Evolutionary conservation across 2,329 filamentous ascomycete species (phyloP), one percentile per base, ranked within the genome.

Genomic region (Proliferodiscus dingleyae): DNA sequence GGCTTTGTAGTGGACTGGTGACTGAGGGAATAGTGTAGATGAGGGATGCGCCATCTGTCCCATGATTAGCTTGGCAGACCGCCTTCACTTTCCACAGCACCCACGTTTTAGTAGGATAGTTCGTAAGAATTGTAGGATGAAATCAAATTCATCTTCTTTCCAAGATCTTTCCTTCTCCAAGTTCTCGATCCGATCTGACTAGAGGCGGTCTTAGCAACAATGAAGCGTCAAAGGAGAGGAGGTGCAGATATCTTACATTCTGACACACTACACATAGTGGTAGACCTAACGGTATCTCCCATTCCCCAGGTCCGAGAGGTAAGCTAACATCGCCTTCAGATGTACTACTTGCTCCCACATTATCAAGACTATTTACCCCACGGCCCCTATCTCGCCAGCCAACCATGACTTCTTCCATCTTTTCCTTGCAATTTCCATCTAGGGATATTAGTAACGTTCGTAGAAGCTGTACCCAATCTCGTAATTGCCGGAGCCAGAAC

Each of bases 101-200:
- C 67, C 69, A 90, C 89, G 80, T 72, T 90, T 91, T 52, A 98
- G 72, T 33, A 98, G 70, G 30, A 94, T 81, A 0, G 93, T 97
- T 55, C 93, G 81, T 61, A 98, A 71, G 64, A 90, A 95, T 63
- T 98, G 93, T 48, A 96, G 75, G 34, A 98, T 87, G 55, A 93
- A 90, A 65, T 98, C 93, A 61, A 98, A 98, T 58, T 95, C 86
- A 55, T 94, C 89, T 66, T 98, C 93, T 67, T 89, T 91, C 89
- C 91, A 98, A 11, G 85, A 82, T 48, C 90, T 83, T 41, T 89
- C 90, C 64, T 87, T 89, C 68, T 97, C 93, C 47, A 98, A 68
- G 30, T 81, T 78, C 61, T 97, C 90, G 65, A 97, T 47, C 18
- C 46, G 26, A 48, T 52, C 51, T 19, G 51, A 57, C 49, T 54